A percentile compares a stretch with the other conserved stretches of the same genome.
Conservation (phyloP, 2,329 filamentous ascomycete genomes). For the Beauveria scarabaeidicola region DNA sequence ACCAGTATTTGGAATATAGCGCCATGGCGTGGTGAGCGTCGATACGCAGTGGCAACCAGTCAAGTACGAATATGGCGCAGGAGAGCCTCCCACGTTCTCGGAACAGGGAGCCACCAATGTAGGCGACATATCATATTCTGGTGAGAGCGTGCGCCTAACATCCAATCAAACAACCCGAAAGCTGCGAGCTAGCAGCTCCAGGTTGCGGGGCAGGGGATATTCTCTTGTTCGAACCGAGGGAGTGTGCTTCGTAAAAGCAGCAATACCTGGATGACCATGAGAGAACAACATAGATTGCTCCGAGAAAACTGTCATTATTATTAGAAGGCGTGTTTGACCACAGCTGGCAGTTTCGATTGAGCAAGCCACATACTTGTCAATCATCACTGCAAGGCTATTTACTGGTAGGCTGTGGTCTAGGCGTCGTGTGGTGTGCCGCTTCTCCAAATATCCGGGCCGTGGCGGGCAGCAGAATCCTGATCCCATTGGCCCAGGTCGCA, state of each 20-base stretch:
- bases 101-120: constrained; percentile 6
- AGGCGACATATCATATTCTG: constrained; percentile 15
- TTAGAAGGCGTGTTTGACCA: not conserved
- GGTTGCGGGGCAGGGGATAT: not conserved
- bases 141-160: constrained; percentile 7
- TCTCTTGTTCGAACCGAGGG: not conserved
- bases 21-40: not conserved
- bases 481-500: not conserved
- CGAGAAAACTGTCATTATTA: not conserved
- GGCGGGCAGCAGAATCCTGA: not conserved
- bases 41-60: not conserved
- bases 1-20: constrained; percentile 3
- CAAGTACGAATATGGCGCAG: not conserved
- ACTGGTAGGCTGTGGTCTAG: not conserved
- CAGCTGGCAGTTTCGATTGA: not conserved
- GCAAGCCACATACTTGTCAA: not conserved
- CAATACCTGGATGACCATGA: not conserved
- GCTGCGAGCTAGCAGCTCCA: not conserved
- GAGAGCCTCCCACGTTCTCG: not conserved
- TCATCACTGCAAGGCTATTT: not conserved
- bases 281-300: not conserved
- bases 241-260: not conserved
- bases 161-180: constrained; percentile 14
- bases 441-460: constrained; percentile 6
- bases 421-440: not conserved